Percentiles rank a stretch among this genome's conserved stretches.
phyloP scores from a whole-genome alignment of 2,329 filamentous ascomycete genomes.

The Pseudomassariella vexata region DNA sequence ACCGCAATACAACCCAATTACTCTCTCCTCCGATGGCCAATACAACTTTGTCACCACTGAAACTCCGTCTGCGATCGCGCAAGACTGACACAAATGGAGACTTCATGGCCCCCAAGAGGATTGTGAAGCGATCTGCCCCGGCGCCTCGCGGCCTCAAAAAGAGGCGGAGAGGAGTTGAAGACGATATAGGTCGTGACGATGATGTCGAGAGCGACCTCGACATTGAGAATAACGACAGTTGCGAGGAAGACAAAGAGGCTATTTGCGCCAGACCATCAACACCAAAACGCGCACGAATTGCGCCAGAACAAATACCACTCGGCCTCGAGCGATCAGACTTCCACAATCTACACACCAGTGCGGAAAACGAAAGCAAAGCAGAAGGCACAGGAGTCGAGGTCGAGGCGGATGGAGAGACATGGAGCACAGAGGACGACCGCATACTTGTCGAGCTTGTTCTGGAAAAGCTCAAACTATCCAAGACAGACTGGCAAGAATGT shows the following conservation, averaged over 20 bases:
- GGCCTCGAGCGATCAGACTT: conserved; percentile 55
- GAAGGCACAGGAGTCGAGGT: conserved; percentile 34
- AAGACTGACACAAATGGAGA: conserved; percentile 25
- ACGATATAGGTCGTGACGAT: conserved; percentile 38
- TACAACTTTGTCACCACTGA: conserved; percentile 39
- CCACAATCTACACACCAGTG: conserved; percentile 39
- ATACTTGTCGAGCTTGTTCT: conserved; percentile 62
- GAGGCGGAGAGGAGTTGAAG: conserved; percentile 41
- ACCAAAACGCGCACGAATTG: conserved; percentile 55
- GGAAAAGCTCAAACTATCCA: conserved; percentile 59
- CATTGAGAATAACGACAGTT: conserved; percentile 12
- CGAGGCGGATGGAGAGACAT: conserved; percentile 41
- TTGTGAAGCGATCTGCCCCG: conserved; percentile 41
- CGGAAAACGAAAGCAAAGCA: conserved; percentile 17
- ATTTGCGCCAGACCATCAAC: conserved; percentile 37
- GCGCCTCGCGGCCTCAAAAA: conserved; percentile 46
- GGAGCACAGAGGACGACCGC: conserved; percentile 60
- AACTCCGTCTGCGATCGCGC: conserved; percentile 49
- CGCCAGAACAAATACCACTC: conserved; percentile 54
- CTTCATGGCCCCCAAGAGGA: conserved; percentile 33
- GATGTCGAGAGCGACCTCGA: conserved; percentile 32
- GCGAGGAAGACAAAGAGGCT: conserved; percentile 15
- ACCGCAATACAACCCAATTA: conserved; percentile 28
- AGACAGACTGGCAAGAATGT: conserved; percentile 63
- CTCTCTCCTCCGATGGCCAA: conserved; percentile 52